These are phyloP conservation scores for Backusella luteola DNA, from an alignment of 192 early-diverging fungal species.

Conservation along the genomic window DNA sequence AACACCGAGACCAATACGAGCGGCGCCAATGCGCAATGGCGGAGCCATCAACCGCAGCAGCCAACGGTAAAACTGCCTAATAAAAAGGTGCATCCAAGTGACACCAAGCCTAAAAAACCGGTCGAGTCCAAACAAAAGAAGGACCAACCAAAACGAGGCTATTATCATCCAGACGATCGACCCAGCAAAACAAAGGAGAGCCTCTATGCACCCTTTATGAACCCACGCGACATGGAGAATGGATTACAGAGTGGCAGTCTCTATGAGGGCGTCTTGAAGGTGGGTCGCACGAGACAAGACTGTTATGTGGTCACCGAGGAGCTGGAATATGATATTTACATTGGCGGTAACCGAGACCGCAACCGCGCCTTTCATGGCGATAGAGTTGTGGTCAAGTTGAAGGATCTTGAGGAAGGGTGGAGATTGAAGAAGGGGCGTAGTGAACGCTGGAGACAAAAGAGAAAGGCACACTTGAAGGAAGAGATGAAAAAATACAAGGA, in stretches of 20 bases:
- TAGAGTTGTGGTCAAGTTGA: constrained; percentile 62
- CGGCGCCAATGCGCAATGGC: neutral
- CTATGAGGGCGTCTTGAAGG: constrained; percentile 4
- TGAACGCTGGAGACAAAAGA: constrained; percentile 16
- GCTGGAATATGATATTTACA: constrained; percentile 68
- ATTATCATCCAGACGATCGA: constrained; percentile 9
- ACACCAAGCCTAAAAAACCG: neutral
- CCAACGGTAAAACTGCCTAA: neutral
- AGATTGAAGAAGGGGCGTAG: constrained; percentile 39
- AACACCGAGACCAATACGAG: neutral
- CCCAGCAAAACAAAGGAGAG: neutral
- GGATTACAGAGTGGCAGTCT: neutral
- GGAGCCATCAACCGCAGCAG: neutral
- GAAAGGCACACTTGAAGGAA: neutral
- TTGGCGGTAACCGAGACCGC: constrained; percentile 59
- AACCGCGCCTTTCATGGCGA: constrained; percentile 84
- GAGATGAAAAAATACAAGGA: constrained; percentile 7
- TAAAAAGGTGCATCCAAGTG: neutral
- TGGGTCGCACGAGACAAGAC: constrained; percentile 57
- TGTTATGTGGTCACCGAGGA: constrained; percentile 80
- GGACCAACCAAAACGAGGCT: neutral
- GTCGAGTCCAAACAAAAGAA: too few species aligned
- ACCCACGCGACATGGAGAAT: neutral
- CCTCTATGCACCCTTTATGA: neutral
- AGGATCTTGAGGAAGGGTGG: constrained; percentile 58